Base-by-base conservation (phyloP, 768 basidiomycete genomes). In the Boletus barrowsii region DNA sequence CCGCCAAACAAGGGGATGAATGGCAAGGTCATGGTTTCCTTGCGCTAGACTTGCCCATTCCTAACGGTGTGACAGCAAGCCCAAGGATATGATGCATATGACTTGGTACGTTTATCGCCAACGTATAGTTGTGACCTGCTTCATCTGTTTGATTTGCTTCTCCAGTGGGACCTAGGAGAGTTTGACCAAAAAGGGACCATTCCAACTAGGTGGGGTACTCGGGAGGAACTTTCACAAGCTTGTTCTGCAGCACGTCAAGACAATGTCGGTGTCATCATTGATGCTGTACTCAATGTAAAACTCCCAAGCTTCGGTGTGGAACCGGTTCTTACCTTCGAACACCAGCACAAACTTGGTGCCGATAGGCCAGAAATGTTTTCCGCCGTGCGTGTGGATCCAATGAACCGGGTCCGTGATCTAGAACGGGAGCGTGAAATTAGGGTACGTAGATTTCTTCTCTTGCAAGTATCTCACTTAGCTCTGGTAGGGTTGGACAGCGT, bases 121-220 rank as follows among this genome's bases (percentile, higher is more conserved):
- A 15, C 4, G 7, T 26, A 4, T 18, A 3, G 4, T 20, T 11
- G 22, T 6, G 39, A 45, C 6, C n/a, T 8, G 8, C 17, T 37
- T 42, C 42, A 42, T 40, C 7, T 24, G 15, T 35, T 20, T 11
- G 35, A 29, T 22, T 51, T n/a, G 10, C 24, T 44, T 45, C 17
- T 17, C 32, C 49, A 93, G 90, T 93, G 91, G 90, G 90, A 93
- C 66, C 71, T 93, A 17, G 90, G 90, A 35, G 90, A 93, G 71
- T 93, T 93, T 57, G 59, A 87, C 47, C 90, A 90, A 68, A 90
- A 86, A 63, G 88, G 86, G 15, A 70, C 80, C 15, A 66, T 83
- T 32, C 68, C 75, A 15, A 96, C 94, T 1, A 80, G 92, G 54
- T 98, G 93, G 93, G 94, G 94, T 22, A 86, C 88, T 13, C 88